Percentiles rank a stretch among this genome's conserved stretches.
Conservation (phyloP, 73 alveolate genomes). For the Stentor coeruleus region DNA sequence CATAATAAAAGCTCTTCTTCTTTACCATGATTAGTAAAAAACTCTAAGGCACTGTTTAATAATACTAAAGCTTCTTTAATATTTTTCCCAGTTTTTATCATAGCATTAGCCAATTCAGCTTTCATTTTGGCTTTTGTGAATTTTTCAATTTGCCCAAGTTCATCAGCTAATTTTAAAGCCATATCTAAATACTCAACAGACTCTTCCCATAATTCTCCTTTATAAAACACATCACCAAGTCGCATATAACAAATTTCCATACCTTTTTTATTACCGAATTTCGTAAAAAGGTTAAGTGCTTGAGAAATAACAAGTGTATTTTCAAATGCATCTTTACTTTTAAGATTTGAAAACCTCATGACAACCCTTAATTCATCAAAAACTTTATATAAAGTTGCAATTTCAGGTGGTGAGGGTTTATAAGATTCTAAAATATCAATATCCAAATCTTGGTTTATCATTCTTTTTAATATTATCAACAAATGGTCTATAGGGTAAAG, state of each 20-base stretch:
- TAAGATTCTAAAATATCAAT: background rate
- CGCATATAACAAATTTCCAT: constrained; percentile 8
- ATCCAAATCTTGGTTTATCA: background rate
- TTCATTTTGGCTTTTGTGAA: background rate
- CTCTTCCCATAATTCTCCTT: background rate
- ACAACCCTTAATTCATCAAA: constrained; percentile 6
- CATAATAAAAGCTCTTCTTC: background rate
- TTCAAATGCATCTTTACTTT: background rate
- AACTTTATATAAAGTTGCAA: background rate
- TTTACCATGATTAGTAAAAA: background rate
- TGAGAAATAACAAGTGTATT: background rate
- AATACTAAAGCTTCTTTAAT: background rate
- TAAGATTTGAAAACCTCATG: background rate
- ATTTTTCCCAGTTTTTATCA: background rate
- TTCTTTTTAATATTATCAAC: background rate
- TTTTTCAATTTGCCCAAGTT: background rate
- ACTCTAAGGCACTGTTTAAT: background rate
- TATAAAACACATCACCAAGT: background rate
- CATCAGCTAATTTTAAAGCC: background rate
- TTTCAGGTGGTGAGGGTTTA: constrained; percentile 19
- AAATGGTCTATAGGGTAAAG: background rate
- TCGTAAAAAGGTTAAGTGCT: constrained; percentile 18
- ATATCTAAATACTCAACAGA: background rate
- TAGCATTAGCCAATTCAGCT: background rate
- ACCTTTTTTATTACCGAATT: constrained; percentile 1